phyloP scores from a whole-genome alignment of 345 rosid genomes.

The Garcia nutans region DNA sequence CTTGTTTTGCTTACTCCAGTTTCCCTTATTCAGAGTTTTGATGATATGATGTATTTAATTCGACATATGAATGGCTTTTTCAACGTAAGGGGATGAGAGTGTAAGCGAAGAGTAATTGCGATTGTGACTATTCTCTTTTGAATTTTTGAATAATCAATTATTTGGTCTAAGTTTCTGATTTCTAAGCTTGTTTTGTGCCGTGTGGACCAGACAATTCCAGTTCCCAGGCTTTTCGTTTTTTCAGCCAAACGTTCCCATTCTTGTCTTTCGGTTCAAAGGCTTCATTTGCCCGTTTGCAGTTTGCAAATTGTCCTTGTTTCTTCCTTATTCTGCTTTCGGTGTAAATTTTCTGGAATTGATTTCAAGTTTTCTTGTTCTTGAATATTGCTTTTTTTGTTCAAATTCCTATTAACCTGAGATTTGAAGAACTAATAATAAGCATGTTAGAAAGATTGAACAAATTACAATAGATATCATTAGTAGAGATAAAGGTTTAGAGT shows the following conservation, averaged over 20 bases:
- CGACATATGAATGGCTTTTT: not conserved
- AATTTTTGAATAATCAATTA: not conserved
- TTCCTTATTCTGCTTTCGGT: not conserved
- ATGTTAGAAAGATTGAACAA: no score
- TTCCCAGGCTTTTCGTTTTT: not conserved
- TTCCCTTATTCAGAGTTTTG: no score
- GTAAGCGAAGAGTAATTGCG: not conserved
- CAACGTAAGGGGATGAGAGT: not conserved
- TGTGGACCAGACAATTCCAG: slow-evolving; percentile 19
- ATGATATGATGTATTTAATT: no score
- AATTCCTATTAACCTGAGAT: no score
- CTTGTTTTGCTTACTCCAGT: no score
- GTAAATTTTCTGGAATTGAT: not conserved
- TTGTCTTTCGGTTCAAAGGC: not conserved
- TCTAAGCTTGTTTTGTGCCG: slow-evolving; percentile 16
- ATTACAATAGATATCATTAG: no score
- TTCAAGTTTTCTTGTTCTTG: not conserved
- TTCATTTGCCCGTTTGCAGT: not conserved
- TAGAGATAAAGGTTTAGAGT: no score
- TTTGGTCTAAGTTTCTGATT: slow-evolving; percentile 8
- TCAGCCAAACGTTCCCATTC: slow-evolving; percentile 26
- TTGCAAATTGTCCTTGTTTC: not conserved
- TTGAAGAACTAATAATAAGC: no score
- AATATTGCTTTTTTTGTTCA: no score
- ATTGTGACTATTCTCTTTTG: not conserved